phyloP scores from a whole-genome alignment of 1,284 basidiomycete species.

The Tylopilus microsporus region DNA sequence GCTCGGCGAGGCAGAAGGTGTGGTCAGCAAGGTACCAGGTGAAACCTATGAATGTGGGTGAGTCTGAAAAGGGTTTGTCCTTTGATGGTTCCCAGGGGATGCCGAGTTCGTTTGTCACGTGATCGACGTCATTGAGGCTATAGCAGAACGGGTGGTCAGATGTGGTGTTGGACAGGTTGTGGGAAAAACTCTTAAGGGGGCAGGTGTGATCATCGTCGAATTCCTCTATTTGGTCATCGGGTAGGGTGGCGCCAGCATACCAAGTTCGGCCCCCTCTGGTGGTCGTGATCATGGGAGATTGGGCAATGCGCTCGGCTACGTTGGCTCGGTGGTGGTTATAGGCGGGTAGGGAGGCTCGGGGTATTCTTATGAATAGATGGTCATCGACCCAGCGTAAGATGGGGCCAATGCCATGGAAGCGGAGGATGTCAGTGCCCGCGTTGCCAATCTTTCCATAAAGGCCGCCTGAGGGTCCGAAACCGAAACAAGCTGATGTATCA shows the following conservation, averaged over 20 bases:
- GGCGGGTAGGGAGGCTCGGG: background rate
- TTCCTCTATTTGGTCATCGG: background rate
- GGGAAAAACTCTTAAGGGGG: background rate
- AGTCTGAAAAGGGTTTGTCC: conserved; percentile 11
- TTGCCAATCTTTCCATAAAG: background rate
- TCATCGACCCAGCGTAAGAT: conserved; percentile 16
- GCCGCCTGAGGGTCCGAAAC: background rate
- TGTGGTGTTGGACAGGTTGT: background rate
- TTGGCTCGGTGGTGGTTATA: no score
- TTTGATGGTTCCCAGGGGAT: conserved; percentile 11
- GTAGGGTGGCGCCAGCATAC: background rate
- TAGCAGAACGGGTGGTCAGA: background rate
- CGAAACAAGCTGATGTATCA: background rate
- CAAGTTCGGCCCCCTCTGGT: background rate
- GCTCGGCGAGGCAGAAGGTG: background rate
- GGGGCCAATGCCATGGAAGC: background rate
- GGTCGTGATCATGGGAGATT: no score
- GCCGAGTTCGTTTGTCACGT: no score
- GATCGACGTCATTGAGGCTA: conserved; percentile 6
- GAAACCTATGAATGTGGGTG: background rate
- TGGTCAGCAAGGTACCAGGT: background rate
- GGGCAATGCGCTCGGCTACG: no score
- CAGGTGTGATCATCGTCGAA: conserved; percentile 1
- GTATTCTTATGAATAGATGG: conserved; percentile 35
- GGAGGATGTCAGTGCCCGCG: background rate